Conservation (phyloP, 2,329 filamentous ascomycete genomes). For the Microthyrium microscopicum region DNA sequence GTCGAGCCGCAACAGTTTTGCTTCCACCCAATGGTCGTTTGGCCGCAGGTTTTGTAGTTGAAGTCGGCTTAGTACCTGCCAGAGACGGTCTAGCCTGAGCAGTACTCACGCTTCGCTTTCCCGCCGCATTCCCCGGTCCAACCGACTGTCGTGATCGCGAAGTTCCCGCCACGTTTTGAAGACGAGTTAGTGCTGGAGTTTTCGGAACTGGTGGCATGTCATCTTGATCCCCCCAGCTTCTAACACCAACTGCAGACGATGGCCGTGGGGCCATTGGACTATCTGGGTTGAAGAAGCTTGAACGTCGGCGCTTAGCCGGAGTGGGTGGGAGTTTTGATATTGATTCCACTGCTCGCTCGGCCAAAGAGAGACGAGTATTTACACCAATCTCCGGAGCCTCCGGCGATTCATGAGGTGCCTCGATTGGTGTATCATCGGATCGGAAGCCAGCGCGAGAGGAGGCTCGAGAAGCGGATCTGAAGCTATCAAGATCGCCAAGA, state of each 20-base stretch:
- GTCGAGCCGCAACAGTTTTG: conserved; percentile 20
- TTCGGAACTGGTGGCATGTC: background rate
- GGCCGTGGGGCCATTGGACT: conserved; percentile 39
- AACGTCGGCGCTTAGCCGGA: conserved; percentile 47
- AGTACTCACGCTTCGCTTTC: no score
- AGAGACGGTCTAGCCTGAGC: no score
- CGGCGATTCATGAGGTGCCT: background rate
- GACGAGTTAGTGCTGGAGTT: background rate
- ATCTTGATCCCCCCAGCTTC: conserved; percentile 13
- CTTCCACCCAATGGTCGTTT: conserved; percentile 19
- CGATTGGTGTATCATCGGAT: background rate
- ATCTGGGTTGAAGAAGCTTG: conserved; percentile 56
- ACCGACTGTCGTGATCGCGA: background rate
- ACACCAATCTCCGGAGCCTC: conserved; percentile 1
- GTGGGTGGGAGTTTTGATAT: conserved; percentile 64
- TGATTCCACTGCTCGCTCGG: conserved; percentile 76
- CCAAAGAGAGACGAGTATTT: conserved; percentile 40
- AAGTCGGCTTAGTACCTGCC: background rate
- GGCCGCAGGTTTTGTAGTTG: background rate
- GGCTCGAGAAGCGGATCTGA: conserved; percentile 16
- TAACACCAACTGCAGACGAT: conserved; percentile 21
- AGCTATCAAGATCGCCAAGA: conserved; percentile 25
- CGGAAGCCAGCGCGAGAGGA: conserved; percentile 16
- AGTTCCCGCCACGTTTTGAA: background rate
- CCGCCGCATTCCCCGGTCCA: no score